A percentile compares a stretch with the other conserved stretches of the same genome.
phyloP scores from a whole-genome alignment of 768 basidiomycete genomes.

The Leccinum subgranulosum region DNA sequence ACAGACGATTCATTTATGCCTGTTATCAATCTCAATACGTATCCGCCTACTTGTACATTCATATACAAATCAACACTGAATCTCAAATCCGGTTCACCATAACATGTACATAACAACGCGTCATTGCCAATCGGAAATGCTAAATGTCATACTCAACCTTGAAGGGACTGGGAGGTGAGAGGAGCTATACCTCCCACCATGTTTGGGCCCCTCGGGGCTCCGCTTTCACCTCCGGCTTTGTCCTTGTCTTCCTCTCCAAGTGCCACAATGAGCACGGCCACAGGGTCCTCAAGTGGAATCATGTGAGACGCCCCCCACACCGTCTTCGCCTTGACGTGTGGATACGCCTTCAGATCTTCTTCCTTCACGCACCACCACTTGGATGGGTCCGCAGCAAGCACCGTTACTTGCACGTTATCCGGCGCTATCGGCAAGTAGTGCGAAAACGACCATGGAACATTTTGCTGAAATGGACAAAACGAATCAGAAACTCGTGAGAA shows the following conservation, averaged over 20 bases:
- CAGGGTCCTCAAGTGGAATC: constrained; percentile 13
- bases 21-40: too few relatives aligned
- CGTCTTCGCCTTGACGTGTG: constrained; percentile 3
- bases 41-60: too few relatives aligned
- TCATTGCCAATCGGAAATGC: too few relatives aligned
- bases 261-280: constrained; percentile 11
- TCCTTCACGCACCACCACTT: not conserved
- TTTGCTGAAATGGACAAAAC: constrained; percentile 12
- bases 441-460: constrained; percentile 20
- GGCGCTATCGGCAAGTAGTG: constrained; percentile 1
- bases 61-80: too few relatives aligned
- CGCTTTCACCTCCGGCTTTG: too few relatives aligned
- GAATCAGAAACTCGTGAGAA: not conserved
- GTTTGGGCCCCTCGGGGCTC: too few relatives aligned
- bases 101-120: too few relatives aligned
- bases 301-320: constrained; percentile 12
- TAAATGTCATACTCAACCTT: too few relatives aligned
- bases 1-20: too few relatives aligned
- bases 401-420: constrained; percentile 7
- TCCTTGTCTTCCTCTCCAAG: not conserved
- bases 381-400: constrained; percentile 15
- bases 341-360: constrained; percentile 3
- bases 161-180: too few relatives aligned
- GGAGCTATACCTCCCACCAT: too few relatives aligned
- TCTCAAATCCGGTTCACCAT: too few relatives aligned